Base-by-base conservation (phyloP, 805 yeast genomes). In the Hanseniaspora lachancei region DNA sequence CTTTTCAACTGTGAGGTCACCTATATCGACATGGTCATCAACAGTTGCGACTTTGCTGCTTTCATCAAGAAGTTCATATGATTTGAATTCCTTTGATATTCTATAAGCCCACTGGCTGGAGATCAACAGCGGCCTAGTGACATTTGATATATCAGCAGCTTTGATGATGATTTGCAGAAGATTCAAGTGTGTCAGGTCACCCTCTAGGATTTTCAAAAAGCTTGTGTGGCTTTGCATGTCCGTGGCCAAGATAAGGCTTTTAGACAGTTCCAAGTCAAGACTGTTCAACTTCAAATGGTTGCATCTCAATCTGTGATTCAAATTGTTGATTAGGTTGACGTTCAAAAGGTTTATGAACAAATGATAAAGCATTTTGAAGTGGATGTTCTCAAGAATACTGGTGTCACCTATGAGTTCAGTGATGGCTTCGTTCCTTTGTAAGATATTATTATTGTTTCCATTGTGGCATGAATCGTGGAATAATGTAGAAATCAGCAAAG, bases 391-490 rank as follows among this genome's bases (percentile, higher is more conserved):
- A 61, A 93, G 74, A 1, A 86, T 84, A 8, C 91, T 82, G 3
- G 46, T 41, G 8, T 42, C 29, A 54, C 78, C 70, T 12, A 20
- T 34, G 15, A 20, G 18, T 3, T 34, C 3, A 6, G 12, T 12
- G 20, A 29, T 34, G n/a, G 27, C 16, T 2, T 46, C 21, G 15
- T 34, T 34, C 12, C 29, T 29, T 9, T 29, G 9, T 8, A 43
- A 13, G n/a, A 88, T 80, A 39, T 79, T 78, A 67, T 88, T 87
- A 15, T 95, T 88, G n/a, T 89, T 80, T 1, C 97, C 98, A 0
- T 97, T 97, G 68, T 93, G 98, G 23, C 96, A 95, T 35, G 86
- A 80, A 68, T 93, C 98, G 70, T 93, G 98, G 53, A 97, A 97
- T 44, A 89, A 70, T 1, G 96, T 93, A 0, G 72, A 36, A 86